Percentiles rank a stretch among this genome's conserved stretches.
These are phyloP conservation scores for Lagenaria siceraria DNA, from an alignment of 306 rosid species.

Conservation along the genomic window DNA sequence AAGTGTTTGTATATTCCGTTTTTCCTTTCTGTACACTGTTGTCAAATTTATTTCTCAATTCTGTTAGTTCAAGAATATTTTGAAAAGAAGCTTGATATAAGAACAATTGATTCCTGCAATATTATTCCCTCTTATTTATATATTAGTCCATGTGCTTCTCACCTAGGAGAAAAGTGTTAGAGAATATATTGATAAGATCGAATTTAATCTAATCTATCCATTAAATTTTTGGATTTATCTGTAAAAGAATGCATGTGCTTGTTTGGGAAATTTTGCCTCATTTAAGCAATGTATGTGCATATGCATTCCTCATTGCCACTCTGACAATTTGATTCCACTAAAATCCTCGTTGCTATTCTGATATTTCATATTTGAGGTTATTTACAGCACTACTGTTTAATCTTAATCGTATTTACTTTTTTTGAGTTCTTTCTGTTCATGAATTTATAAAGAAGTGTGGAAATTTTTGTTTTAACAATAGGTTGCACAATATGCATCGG, in stretches of 20 bases:
- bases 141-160: neutral
- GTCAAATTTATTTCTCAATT: neutral
- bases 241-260: neutral
- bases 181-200: neutral
- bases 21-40: neutral
- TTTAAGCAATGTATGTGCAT: neutral
- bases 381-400: neutral
- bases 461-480: conserved; percentile 18
- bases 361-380: neutral
- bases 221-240: neutral
- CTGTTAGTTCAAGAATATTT: neutral
- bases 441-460: neutral
- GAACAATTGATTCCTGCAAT: neutral
- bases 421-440: neutral
- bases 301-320: neutral
- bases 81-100: neutral
- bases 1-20: neutral
- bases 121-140: neutral
- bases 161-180: neutral
- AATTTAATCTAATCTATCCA: neutral
- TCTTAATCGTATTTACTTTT: neutral
- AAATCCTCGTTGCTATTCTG: neutral
- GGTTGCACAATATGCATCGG: conserved; percentile 89
- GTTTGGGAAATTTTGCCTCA: neutral
- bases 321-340: neutral